These are phyloP conservation scores for Austroboletus festivus DNA, from an alignment of 768 basidiomycete species.

Conservation along the genomic window DNA sequence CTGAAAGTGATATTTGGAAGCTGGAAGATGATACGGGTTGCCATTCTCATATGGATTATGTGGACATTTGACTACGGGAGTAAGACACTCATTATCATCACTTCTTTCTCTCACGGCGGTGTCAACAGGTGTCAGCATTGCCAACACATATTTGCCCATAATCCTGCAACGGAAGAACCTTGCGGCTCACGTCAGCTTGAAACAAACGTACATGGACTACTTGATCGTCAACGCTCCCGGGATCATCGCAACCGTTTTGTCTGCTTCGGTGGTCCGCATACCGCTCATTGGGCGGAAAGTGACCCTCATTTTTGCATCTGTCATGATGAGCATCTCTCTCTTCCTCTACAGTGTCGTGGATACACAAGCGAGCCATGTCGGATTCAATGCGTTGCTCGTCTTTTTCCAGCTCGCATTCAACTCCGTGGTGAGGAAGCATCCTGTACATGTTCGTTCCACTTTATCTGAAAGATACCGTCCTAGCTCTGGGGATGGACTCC, in stretches of 20 bases:
- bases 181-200: not conserved
- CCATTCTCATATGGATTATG: too few relatives aligned
- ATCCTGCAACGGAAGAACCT: not conserved
- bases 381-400: not conserved
- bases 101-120: not conserved
- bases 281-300: not conserved
- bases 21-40: too few relatives aligned
- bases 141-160: not conserved
- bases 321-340: not conserved
- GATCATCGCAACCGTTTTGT: not conserved
- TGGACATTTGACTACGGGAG: not conserved
- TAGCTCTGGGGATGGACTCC: not conserved
- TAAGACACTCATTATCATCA: not conserved
- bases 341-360: not conserved
- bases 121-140: not conserved
- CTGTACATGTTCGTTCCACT: not conserved
- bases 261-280: not conserved
- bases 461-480: not conserved
- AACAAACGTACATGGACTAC: not conserved
- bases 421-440: not conserved
- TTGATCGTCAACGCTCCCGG: not conserved
- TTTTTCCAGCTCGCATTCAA: not conserved
- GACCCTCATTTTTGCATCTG: not conserved
- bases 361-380: not conserved
- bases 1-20: too few relatives aligned